phyloP scores from a whole-genome alignment of 2,329 filamentous ascomycete genomes.

The Phoma sp. region DNA sequence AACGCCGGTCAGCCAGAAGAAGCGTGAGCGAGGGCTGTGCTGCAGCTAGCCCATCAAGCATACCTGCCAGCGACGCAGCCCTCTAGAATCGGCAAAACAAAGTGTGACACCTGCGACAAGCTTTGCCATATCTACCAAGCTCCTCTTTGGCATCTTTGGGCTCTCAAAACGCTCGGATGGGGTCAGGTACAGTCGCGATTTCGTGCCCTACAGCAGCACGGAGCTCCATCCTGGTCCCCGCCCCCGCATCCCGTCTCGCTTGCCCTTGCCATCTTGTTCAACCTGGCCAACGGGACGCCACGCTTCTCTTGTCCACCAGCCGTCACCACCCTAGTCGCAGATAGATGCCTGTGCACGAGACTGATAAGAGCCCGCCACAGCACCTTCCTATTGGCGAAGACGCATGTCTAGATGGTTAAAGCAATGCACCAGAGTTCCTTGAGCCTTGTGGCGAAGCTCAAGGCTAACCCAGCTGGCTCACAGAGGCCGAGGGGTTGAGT shows the following conservation, averaged over 20 bases:
- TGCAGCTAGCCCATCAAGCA: background rate
- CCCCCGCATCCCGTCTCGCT: slow-evolving; percentile 14
- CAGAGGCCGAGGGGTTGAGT: slow-evolving; percentile 10
- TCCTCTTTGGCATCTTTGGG: background rate
- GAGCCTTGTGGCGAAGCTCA: slow-evolving; percentile 10
- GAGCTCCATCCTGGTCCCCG: slow-evolving; percentile 14
- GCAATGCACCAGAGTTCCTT: slow-evolving; percentile 9
- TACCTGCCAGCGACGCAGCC: background rate
- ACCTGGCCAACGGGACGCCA: slow-evolving; percentile 12
- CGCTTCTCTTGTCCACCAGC: slow-evolving; percentile 19
- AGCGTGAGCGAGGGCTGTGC: slow-evolving; percentile 5
- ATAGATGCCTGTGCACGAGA: slow-evolving; percentile 13
- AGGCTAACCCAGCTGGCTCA: slow-evolving; percentile 11
- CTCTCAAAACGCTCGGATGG: background rate
- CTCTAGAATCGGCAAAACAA: background rate
- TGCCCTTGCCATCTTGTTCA: slow-evolving; percentile 3
- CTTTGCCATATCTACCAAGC: slow-evolving; percentile 8
- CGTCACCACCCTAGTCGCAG: slow-evolving; percentile 19
- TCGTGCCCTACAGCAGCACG: background rate
- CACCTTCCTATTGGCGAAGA: slow-evolving; percentile 8
- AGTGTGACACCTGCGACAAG: slow-evolving; percentile 4
- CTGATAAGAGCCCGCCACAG: slow-evolving; percentile 19
- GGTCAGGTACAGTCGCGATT: background rate
- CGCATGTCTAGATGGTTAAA: slow-evolving; percentile 1
- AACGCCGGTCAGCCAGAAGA: slow-evolving; percentile 1